Evolutionary conservation across 202 grass and related monocot species (phyloP), one percentile per base, ranked within the genome.

Genomic region (Panicum virgatum): DNA sequence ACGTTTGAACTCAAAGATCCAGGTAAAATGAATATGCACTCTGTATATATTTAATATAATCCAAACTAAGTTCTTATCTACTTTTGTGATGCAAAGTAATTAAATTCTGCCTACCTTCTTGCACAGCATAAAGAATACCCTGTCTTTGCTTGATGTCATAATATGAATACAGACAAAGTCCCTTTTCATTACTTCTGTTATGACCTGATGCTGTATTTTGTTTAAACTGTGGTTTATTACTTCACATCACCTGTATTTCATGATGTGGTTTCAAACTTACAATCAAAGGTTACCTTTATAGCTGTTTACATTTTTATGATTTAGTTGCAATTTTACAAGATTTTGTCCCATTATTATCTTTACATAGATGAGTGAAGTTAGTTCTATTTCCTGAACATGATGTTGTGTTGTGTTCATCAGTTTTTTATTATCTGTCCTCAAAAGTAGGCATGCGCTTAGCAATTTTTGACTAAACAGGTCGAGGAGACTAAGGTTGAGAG

Each of bases 401-500:
- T n/a, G 45, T 27, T 73, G 19, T 59, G 29, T 64, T 34, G 42
- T 9, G 1, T 62, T 73, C 32, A 61, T 48, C 59, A 37, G 18
- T 67, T 81, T 81, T 89, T 37, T 78, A 20, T 62, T 65, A 66
- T 64, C 26, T 67, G n/a, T 75, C 7, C 15, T 32, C 26, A 72
- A 72, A 32, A 32, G 45, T 30, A 50, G 7, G 43, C 26, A 66
- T 72, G 22, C 40, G 56, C 64, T 90, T 69, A 63, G 10, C 56
- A 83, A 53, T 77, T 86, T 67, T 13, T 89, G 66, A 62, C 54
- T 83, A 77, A 54, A 39, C 85, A 99, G 97, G 91, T 96, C 63
- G 97, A 99, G 83, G 97, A 96, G 88, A 83, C 97, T 29, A 99
- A 99, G 80, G 97, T 96, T 72, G 97, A 99, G 75, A 99, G 97